These are phyloP conservation scores for Rhodotorula sp. DNA, from an alignment of 1,284 basidiomycete genomes.

Conservation along the genomic window DNA sequence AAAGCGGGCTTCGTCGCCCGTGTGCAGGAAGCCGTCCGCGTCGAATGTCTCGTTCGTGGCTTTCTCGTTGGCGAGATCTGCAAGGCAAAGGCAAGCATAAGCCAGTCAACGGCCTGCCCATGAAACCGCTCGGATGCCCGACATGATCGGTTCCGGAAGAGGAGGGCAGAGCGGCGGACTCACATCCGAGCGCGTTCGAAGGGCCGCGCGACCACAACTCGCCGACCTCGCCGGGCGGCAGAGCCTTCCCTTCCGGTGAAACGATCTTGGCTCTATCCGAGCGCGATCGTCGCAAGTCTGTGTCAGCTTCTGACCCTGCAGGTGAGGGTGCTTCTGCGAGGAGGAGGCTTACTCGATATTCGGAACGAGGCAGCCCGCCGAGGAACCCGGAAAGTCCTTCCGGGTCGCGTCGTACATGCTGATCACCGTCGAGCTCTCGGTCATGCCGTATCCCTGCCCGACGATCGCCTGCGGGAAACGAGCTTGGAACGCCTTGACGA, in stretches of 20 bases:
- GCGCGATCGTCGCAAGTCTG: too few species aligned
- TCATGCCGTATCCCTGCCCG: constrained; percentile 34
- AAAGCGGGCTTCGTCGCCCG: constrained; percentile 43
- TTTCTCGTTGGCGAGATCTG: constrained; percentile 45
- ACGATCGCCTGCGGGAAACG: constrained; percentile 21
- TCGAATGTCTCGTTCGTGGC: constrained; percentile 44
- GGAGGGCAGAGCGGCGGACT: neutral
- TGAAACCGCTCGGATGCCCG: neutral
- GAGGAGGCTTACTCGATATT: constrained; percentile 32
- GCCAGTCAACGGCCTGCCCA: neutral
- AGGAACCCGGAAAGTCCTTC: constrained; percentile 13
- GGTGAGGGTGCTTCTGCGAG: too few species aligned
- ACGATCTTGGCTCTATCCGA: constrained; percentile 43
- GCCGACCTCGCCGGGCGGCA: constrained; percentile 30
- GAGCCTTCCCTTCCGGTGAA: constrained; percentile 41
- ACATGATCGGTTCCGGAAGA: too few species aligned
- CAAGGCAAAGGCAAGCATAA: neutral
- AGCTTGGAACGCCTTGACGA: constrained; percentile 9
- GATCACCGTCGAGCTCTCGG: constrained; percentile 40
- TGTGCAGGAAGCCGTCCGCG: constrained; percentile 42
- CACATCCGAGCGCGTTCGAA: constrained; percentile 37
- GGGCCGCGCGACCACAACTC: constrained; percentile 36
- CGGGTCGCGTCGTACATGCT: constrained; percentile 13
- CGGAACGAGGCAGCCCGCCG: constrained; percentile 25
- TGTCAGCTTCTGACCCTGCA: too few species aligned